These are phyloP conservation scores for Acorus gramineus DNA, from an alignment of 106 monocot species.

Conservation along the genomic window DNA sequence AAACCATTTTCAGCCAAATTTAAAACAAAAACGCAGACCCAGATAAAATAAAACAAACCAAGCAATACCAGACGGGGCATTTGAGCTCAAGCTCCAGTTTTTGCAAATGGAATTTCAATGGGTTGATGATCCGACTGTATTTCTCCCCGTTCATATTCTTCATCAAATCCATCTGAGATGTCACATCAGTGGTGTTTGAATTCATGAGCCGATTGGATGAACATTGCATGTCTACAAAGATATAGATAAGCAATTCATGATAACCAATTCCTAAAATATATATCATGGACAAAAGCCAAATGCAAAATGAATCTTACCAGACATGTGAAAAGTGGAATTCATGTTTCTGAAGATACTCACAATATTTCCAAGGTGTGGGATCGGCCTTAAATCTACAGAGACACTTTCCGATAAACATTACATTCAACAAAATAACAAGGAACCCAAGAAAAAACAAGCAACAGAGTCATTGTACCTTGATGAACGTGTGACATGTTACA, in stretches of 20 bases:
- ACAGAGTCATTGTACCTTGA: conserved; percentile 39
- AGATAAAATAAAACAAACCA: neutral
- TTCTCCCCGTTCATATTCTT: neutral
- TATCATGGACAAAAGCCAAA: neutral
- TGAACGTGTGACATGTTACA: conserved; percentile 35
- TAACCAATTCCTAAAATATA: neutral
- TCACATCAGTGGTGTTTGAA: too few relatives aligned
- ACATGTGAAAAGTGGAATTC: conserved; percentile 34
- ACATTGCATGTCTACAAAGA: neutral
- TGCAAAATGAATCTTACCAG: conserved; percentile 20
- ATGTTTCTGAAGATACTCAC: conserved; percentile 59
- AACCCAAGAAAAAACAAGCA: too few relatives aligned
- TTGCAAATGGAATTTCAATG: conserved; percentile 50
- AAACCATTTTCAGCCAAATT: neutral
- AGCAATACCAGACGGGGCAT: conserved; percentile 47
- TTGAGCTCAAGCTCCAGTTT: conserved; percentile 82
- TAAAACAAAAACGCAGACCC: neutral
- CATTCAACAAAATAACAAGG: neutral
- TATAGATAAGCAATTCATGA: neutral
- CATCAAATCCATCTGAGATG: too few relatives aligned
- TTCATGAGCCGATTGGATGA: too few relatives aligned
- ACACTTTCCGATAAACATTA: neutral
- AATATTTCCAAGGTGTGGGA: conserved; percentile 48
- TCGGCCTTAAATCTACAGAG: conserved; percentile 57
- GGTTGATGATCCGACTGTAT: conserved; percentile 29